Percentiles rank a stretch among this genome's conserved stretches.
Conservation (phyloP, 2,329 filamentous ascomycete species). For the Fusarium euwallaceae region DNA sequence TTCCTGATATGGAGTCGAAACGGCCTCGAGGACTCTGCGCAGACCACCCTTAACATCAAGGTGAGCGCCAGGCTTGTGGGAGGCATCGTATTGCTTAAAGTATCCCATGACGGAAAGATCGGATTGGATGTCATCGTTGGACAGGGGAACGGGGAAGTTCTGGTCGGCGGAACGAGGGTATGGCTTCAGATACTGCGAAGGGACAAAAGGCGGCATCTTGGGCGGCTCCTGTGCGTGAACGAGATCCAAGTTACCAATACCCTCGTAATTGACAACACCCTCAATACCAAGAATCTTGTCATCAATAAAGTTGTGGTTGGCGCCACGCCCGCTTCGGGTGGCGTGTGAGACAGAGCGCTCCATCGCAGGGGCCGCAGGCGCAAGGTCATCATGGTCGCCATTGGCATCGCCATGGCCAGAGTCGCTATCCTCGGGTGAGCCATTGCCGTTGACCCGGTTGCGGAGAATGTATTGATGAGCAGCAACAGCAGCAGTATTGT, state of each 20-base stretch:
- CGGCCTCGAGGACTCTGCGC: conserved; percentile 68
- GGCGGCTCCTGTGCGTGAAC: conserved; percentile 67
- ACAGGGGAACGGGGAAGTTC: conserved; percentile 66
- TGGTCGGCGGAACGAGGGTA: conserved; percentile 67
- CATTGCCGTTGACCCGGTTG: conserved; percentile 66
- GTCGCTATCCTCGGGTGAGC: conserved; percentile 67
- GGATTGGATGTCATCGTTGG: conserved; percentile 64
- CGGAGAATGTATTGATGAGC: conserved; percentile 73
- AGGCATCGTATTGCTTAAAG: conserved; percentile 68
- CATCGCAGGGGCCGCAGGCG: conserved; percentile 67
- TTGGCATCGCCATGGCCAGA: conserved; percentile 65
- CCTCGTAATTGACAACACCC: conserved; percentile 70
- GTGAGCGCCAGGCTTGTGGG: conserved; percentile 67
- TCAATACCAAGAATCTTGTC: conserved; percentile 72
- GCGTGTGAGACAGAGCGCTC: conserved; percentile 74
- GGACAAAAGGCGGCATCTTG: conserved; percentile 69
- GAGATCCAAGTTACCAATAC: conserved; percentile 70
- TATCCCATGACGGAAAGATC: conserved; percentile 71
- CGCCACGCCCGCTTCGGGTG: conserved; percentile 70
- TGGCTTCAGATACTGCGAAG: conserved; percentile 70
- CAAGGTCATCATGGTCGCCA: conserved; percentile 64
- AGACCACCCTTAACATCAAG: conserved; percentile 67
- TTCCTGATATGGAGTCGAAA: conserved; percentile 62
- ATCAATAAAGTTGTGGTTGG: conserved; percentile 68
- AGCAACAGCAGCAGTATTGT: conserved; percentile 72